Conservation (phyloP, 2,329 filamentous ascomycete genomes). For the Lachnellula arida region DNA sequence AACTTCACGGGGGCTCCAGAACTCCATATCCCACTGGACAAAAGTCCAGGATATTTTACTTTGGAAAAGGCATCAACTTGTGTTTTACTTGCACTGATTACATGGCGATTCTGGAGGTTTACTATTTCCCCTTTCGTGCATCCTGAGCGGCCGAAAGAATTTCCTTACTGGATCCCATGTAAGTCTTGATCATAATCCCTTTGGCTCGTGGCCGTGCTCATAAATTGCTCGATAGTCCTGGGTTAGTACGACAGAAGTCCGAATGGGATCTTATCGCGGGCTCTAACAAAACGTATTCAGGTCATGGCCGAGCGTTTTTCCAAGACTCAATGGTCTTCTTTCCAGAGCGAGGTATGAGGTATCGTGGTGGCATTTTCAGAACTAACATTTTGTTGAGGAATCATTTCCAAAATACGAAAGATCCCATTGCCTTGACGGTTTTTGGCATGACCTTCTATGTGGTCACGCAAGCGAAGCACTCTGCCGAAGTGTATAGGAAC, state of each 20-base stretch:
- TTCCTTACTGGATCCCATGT: slow-evolving; percentile 9
- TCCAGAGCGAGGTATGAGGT: not conserved
- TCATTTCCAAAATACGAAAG: not conserved
- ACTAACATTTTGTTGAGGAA: not conserved
- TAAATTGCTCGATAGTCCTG: not conserved
- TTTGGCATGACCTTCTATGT: not conserved
- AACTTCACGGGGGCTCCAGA: too few species aligned
- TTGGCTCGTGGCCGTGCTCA: not conserved
- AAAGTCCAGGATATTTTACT: not conserved
- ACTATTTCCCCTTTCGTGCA: not conserved
- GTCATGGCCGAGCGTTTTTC: not conserved
- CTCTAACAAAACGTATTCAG: not conserved
- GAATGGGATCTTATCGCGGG: too few species aligned
- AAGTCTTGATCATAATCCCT: not conserved
- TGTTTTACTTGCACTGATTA: not conserved
- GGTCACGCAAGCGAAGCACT: not conserved
- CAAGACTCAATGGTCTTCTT: not conserved
- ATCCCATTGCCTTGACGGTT: not conserved
- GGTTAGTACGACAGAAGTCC: not conserved
- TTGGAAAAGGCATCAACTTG: not conserved
- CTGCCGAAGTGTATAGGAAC: not conserved
- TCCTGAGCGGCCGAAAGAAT: slow-evolving; percentile 2
- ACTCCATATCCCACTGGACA: too few species aligned
- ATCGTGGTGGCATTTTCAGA: not conserved
- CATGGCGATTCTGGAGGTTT: slow-evolving; percentile 5